Conservation (phyloP, 305 asterid species). For the Plantago coronopus region DNA sequence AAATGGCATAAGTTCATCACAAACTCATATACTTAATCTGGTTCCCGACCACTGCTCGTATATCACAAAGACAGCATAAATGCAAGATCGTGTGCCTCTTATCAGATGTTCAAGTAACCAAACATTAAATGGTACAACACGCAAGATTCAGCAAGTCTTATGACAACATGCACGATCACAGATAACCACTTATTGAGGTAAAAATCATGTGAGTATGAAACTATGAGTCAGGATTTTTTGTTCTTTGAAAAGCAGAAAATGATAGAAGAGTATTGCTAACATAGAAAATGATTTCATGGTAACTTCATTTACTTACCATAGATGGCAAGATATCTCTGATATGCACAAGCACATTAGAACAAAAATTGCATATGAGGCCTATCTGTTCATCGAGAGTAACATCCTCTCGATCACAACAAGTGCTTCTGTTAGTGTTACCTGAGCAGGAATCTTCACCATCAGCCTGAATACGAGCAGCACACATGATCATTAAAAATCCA, state of each 20-base stretch:
- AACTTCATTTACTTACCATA: slow-evolving; percentile 42
- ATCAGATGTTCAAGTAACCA: not conserved
- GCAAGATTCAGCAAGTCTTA: not conserved
- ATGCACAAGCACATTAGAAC: slow-evolving; percentile 44
- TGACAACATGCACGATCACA: not conserved
- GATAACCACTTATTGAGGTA: not conserved
- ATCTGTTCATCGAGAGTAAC: slow-evolving; percentile 52
- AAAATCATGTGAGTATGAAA: not conserved
- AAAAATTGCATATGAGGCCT: slow-evolving; percentile 50
- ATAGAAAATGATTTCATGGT: not conserved
- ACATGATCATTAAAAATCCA: slow-evolving; percentile 1
- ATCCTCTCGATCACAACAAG: slow-evolving; percentile 43
- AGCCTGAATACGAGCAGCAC: slow-evolving; percentile 29
- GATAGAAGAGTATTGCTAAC: not conserved
- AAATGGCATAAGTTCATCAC: no score
- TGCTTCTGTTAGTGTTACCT: slow-evolving; percentile 15
- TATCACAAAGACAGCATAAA: not conserved
- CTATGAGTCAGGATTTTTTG: not conserved
- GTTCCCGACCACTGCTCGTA: not conserved
- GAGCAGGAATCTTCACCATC: slow-evolving; percentile 22
- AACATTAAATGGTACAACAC: not conserved
- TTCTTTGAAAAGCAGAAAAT: not conserved
- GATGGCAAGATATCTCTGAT: slow-evolving; percentile 55
- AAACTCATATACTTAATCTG: no score
- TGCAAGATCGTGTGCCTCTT: not conserved